Evolutionary conservation across 2,329 filamentous ascomycete genomes (phyloP).

Genomic region (Juglanconis oblonga): DNA sequence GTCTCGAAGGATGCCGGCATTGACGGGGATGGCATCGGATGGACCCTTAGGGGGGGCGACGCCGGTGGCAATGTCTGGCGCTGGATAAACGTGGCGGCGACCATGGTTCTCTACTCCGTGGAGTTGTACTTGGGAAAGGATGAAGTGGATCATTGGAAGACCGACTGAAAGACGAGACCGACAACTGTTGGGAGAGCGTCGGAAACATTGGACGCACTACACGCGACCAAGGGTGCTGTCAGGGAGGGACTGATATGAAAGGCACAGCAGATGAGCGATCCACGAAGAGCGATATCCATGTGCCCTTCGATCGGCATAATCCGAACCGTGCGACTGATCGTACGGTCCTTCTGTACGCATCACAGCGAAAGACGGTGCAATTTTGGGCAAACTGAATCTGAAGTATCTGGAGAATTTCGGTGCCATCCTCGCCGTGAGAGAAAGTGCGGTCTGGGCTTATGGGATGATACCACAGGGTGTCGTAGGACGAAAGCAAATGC

Average conservation of each 20-base stretch:
- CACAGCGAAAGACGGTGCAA: neutral
- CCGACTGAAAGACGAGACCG: slow-evolving; percentile 59
- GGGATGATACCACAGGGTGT: too few relatives aligned
- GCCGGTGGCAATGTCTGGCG: slow-evolving; percentile 83
- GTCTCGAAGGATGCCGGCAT: slow-evolving; percentile 51
- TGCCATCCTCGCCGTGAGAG: too few relatives aligned
- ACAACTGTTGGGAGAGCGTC: neutral
- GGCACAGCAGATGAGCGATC: neutral
- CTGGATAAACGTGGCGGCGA: slow-evolving; percentile 88
- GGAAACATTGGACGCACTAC: neutral
- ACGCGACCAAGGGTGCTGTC: neutral
- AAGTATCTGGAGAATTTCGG: too few relatives aligned
- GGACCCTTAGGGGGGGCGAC: slow-evolving; percentile 81
- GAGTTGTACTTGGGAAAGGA: slow-evolving; percentile 85
- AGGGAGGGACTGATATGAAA: neutral
- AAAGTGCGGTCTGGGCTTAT: too few relatives aligned
- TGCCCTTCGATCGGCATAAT: neutral
- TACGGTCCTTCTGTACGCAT: too few relatives aligned
- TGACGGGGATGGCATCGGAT: slow-evolving; percentile 60
- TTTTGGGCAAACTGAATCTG: neutral
- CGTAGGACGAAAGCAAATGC: too few relatives aligned
- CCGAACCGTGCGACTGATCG: neutral
- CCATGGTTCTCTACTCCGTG: slow-evolving; percentile 85
- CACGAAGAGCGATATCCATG: neutral
- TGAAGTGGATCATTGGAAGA: slow-evolving; percentile 93